These are phyloP conservation scores for Quercus lobata DNA, from an alignment of 331 rosid species.

Conservation along the genomic window DNA sequence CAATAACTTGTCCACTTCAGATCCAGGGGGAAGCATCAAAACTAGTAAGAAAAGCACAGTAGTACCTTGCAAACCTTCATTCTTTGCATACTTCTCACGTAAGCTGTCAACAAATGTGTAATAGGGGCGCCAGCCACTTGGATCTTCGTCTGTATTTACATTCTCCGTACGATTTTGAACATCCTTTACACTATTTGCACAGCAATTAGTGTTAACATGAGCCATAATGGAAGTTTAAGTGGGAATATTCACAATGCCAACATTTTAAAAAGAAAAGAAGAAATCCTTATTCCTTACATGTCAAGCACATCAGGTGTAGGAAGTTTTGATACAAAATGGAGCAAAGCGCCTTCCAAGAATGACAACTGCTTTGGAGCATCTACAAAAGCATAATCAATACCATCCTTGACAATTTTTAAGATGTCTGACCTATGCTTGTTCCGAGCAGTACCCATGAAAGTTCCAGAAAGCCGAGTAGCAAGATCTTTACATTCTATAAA, in stretches of 20 bases:
- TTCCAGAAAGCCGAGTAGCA: constrained; percentile 83
- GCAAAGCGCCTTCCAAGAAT: constrained; percentile 71
- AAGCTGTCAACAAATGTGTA: constrained; percentile 56
- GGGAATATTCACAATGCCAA: constrained; percentile 6
- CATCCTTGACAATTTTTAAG: constrained; percentile 67
- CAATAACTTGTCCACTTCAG: background rate
- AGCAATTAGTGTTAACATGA: constrained; percentile 5
- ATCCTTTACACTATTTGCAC: constrained; percentile 56
- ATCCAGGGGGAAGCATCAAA: background rate
- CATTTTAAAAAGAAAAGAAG: constrained; percentile 15
- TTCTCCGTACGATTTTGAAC: constrained; percentile 65
- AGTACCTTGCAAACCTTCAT: constrained; percentile 74
- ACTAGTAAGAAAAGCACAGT: constrained; percentile 1
- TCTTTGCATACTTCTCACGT: constrained; percentile 74
- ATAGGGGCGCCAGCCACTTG: constrained; percentile 99
- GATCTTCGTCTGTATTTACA: constrained; percentile 81
- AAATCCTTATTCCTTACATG: constrained; percentile 70
- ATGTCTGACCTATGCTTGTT: constrained; percentile 69
- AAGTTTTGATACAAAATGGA: constrained; percentile 73
- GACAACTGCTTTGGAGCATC: constrained; percentile 77
- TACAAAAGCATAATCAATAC: constrained; percentile 77
- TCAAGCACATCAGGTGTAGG: constrained; percentile 70
- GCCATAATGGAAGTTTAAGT: constrained; percentile 8
- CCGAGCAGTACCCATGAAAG: constrained; percentile 75
- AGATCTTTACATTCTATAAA: constrained; percentile 69